Percentiles rank a stretch among this genome's conserved stretches.
These are phyloP conservation scores for Sordariomycetes sp. DNA, from an alignment of 2,329 filamentous ascomycete genomes.

Conservation along the genomic window DNA sequence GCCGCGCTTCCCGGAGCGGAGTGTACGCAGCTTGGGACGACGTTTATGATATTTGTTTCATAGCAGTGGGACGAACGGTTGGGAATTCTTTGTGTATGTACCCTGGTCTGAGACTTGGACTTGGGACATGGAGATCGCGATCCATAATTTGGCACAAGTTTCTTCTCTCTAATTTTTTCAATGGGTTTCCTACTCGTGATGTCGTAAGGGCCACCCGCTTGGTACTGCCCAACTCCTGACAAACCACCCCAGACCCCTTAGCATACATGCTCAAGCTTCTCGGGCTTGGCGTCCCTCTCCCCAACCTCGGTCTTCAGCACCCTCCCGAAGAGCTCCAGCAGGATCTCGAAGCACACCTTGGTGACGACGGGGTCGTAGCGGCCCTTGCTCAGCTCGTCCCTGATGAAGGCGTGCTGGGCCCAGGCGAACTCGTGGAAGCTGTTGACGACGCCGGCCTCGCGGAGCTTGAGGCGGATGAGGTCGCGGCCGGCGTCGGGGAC, in stretches of 20 bases:
- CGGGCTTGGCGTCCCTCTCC: slow-evolving; percentile 45
- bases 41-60: not conserved
- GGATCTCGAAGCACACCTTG: slow-evolving; percentile 82
- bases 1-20: not conserved
- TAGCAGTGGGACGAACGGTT: not conserved
- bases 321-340: slow-evolving; percentile 75
- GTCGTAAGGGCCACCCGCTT: no score
- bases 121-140: not conserved
- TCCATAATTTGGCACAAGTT: no score
- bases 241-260: slow-evolving; percentile 19
- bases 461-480: slow-evolving; percentile 70
- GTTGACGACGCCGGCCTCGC: slow-evolving; percentile 63
- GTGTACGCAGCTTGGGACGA: not conserved
- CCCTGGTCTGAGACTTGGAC: not conserved
- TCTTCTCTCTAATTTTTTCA: no score
- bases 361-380: slow-evolving; percentile 80
- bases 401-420: slow-evolving; percentile 90
- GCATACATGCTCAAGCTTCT: slow-evolving; percentile 64
- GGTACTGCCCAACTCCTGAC: no score
- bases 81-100: not conserved
- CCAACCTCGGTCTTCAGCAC: slow-evolving; percentile 73
- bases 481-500: slow-evolving; percentile 76
- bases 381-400: slow-evolving; percentile 88
- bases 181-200: no score
- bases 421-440: slow-evolving; percentile 86